phyloP scores from a whole-genome alignment of 225 moss, liverwort and hornwort species.

The Marchantia polymorpha region DNA sequence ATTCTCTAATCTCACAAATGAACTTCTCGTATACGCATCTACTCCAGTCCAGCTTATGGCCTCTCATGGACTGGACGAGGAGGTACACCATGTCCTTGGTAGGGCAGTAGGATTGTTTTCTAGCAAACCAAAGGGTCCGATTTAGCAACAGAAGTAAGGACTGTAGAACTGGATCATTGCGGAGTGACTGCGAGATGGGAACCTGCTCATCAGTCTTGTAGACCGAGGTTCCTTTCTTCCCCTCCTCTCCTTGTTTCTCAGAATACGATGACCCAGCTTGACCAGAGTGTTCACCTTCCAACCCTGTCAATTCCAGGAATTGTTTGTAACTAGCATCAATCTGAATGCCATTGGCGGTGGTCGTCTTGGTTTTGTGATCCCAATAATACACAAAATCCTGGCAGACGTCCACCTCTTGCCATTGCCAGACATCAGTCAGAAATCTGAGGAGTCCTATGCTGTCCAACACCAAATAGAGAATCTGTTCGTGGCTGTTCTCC shows the following conservation, averaged over 20 bases:
- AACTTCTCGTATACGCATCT: constrained; percentile 7
- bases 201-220: no score
- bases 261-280: no score
- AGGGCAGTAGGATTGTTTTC: not conserved
- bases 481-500: not conserved
- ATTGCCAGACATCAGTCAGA: constrained; percentile 3
- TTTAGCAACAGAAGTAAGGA: not conserved
- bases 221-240: no score
- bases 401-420: constrained; percentile 2
- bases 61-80: constrained; percentile 11
- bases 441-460: not conserved
- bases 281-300: not conserved
- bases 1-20: constrained; percentile 2
- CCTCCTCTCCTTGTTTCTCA: no score
- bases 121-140: constrained; percentile 1
- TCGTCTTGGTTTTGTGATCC: constrained; percentile 13
- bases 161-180: not conserved
- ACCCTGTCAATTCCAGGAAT: not conserved
- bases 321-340: not conserved
- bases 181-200: not conserved
- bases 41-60: constrained; percentile 8
- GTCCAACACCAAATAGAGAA: not conserved
- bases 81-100: constrained; percentile 8
- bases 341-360: not conserved
- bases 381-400: constrained; percentile 1